These are phyloP conservation scores for Scutellaria baicalensis DNA, from an alignment of 257 asterid species.

Conservation along the genomic window DNA sequence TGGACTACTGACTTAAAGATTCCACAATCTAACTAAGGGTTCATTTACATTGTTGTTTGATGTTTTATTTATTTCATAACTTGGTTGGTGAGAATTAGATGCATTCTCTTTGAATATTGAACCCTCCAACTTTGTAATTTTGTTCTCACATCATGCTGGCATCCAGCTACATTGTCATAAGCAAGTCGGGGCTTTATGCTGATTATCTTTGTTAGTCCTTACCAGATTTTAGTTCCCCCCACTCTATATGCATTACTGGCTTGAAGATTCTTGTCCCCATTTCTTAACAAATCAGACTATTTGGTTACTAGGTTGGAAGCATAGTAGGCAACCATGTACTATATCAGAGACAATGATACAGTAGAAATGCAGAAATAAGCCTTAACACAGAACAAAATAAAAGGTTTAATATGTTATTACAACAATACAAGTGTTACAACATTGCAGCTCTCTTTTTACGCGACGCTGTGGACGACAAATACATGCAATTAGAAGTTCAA, in stretches of 20 bases:
- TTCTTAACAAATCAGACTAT: background rate
- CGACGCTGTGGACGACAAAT: no score
- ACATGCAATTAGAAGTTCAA: no score
- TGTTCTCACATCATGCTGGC: no score
- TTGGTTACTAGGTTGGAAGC: no score
- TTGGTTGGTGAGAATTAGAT: background rate
- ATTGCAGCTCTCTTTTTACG: background rate
- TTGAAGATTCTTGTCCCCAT: background rate
- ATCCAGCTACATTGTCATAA: background rate
- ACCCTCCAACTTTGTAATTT: background rate
- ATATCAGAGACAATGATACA: no score
- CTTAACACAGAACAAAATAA: background rate
- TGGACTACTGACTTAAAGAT: conserved; percentile 67
- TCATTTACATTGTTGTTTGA: background rate
- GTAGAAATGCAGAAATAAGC: no score
- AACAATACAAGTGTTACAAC: background rate
- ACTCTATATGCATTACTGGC: background rate
- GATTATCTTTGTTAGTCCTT: no score
- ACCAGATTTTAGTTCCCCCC: background rate
- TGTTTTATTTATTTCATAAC: background rate
- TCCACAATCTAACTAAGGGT: no score
- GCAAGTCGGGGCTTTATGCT: background rate
- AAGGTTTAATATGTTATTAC: background rate
- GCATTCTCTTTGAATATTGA: background rate
- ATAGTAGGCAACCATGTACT: no score